Base-by-base conservation (phyloP, 2,329 filamentous ascomycete genomes). In the Rhinocladiella mackenziei region DNA sequence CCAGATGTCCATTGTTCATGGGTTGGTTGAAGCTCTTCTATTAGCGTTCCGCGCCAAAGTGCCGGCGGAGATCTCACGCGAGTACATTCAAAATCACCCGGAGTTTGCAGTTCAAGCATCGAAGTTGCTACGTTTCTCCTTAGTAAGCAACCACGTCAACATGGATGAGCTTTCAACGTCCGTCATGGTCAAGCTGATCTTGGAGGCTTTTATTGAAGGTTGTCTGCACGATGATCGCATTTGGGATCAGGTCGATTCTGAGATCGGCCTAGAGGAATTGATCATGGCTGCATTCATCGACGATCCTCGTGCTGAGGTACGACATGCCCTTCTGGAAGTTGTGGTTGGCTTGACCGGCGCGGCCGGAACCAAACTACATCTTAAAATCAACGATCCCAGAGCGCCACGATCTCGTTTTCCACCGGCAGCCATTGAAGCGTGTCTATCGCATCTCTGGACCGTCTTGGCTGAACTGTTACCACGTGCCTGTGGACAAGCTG, bases 1-100 rank as follows among this genome's bases (percentile, higher is more conserved):
- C 35, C 73, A 69, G 48, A 66, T 75, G 19, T 62, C 67, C 19
- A 71, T 83, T 42, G 70, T 72, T 8, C 66, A 70, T 29, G 69
- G 71, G 43, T 65, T 83, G n/a, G 65, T 84, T 15, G 73, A 80
- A 41, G 75, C 72, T 49, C 69, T 84, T 35, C 62, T 76, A 11
- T 60, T 70, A 30, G 72, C 81, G 25, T 64, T 84, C 14, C 70
- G 71, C 63, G 75, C 78, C 75, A 69, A 50, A 61, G 51, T 45
- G 23, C 38, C 50, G 41, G 38, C 54, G 17, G 50, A 55, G 15
- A 56, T 50, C 28, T 55, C 61, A 15, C 54, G 63, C 20, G 54
- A 55, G 8, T 54, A 61, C 13, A 56, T 66, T 28, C 42, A 59
- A 37, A 64, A 73, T 23, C 50, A 37, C 10, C 19, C 40, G 28